A percentile compares a stretch with the other conserved stretches of the same genome.
phyloP scores from a whole-genome alignment of 129 eudicot genomes.

The Flaveria brownii region DNA sequence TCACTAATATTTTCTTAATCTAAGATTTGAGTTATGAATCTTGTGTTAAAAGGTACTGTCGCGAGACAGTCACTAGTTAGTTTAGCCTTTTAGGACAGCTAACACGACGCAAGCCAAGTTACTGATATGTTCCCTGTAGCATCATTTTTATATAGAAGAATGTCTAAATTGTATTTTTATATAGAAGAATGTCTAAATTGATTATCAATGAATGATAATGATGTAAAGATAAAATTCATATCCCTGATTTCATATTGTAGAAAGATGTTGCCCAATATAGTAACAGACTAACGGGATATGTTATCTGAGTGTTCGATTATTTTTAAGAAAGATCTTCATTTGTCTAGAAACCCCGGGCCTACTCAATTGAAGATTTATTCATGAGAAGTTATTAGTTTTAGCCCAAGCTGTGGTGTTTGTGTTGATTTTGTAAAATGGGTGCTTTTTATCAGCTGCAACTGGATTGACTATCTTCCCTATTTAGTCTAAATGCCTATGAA shows the following conservation, averaged over 20 bases:
- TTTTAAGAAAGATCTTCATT: background rate
- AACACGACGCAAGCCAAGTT: conserved; percentile 52
- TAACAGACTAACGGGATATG: too few species aligned
- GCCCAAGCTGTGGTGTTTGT: background rate
- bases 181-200: conserved; percentile 77
- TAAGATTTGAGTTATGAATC: background rate
- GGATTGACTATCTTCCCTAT: background rate
- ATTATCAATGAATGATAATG: conserved; percentile 30
- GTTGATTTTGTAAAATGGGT: background rate
- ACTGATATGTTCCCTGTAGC: conserved; percentile 78
- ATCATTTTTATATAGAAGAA: conserved; percentile 47
- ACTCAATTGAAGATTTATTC: too few species aligned
- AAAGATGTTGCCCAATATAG: background rate
- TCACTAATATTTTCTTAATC: background rate
- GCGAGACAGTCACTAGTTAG: too few species aligned
- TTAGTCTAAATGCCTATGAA: conserved; percentile 22
- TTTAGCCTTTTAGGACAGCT: background rate
- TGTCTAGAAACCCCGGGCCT: background rate
- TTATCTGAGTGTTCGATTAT: background rate
- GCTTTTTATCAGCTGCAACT: background rate
- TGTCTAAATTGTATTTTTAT: conserved; percentile 50
- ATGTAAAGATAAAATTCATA: conserved; percentile 44
- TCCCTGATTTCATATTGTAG: conserved; percentile 37
- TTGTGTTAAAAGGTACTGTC: background rate
- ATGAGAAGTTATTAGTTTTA: too few species aligned